Percentiles rank a stretch among this genome's conserved stretches.
These are phyloP conservation scores for Ganoderma boninense DNA, from an alignment of 1,284 basidiomycete species.

Conservation along the genomic window DNA sequence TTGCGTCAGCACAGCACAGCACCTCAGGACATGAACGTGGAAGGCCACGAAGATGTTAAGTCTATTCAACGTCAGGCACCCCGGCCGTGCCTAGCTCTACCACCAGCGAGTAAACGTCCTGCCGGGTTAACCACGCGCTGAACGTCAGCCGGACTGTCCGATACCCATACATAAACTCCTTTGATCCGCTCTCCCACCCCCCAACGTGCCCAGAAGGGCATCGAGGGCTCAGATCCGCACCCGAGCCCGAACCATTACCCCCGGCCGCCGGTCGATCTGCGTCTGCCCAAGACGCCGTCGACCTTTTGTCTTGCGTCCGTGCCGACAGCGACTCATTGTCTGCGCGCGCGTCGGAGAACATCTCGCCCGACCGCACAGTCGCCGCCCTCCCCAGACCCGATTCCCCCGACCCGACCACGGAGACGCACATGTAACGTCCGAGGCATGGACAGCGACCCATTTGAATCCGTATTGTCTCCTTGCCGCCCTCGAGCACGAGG, in stretches of 20 bases:
- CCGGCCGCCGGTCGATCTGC: neutral
- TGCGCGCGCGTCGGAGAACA: neutral
- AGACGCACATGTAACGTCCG: conserved; percentile 24
- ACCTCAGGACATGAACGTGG: conserved; percentile 6
- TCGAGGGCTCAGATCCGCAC: neutral
- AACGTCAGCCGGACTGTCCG: conserved; percentile 20
- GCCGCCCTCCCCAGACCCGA: conserved; percentile 6
- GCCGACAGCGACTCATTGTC: conserved; percentile 6
- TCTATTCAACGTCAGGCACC: conserved; percentile 10
- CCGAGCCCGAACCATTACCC: neutral
- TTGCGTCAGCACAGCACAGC: conserved; percentile 4
- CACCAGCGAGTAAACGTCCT: conserved; percentile 22
- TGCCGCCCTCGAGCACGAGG: conserved; percentile 16
- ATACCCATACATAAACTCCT: conserved; percentile 16
- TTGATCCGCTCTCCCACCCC: conserved; percentile 22
- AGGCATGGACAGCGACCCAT: conserved; percentile 26
- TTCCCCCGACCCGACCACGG: conserved; percentile 12
- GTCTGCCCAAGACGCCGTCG: neutral
- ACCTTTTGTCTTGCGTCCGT: neutral
- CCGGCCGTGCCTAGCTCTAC: conserved; percentile 8
- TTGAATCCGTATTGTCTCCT: conserved; percentile 20
- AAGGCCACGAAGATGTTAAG: neutral
- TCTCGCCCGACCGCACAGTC: conserved; percentile 8
- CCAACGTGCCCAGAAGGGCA: conserved; percentile 28
- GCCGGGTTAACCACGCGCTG: conserved; percentile 21